These are phyloP conservation scores for Fagopyrum esculentum DNA, from an alignment of 148 eudicot species.

Conservation along the genomic window DNA sequence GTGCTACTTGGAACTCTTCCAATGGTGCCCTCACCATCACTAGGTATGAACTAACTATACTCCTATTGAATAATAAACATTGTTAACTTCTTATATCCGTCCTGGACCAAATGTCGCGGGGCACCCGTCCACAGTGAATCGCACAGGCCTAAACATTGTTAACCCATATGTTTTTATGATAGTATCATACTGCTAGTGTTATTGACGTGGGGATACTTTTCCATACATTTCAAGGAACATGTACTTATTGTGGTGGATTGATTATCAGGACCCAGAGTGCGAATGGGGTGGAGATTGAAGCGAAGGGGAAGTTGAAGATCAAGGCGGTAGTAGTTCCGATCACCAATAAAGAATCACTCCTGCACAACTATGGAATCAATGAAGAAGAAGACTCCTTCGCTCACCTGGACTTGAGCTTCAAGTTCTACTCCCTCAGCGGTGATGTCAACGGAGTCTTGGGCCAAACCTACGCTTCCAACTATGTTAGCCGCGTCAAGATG, in stretches of 20 bases:
- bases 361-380: slow-evolving; percentile 10
- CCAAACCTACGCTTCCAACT: slow-evolving; percentile 5
- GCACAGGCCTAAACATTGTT: no score
- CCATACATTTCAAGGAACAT: no score
- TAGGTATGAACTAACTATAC: background rate
- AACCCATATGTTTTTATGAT: no score
- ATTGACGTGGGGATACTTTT: no score
- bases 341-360: slow-evolving; percentile 3
- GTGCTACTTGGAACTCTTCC: slow-evolving; percentile 18
- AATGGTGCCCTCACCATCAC: slow-evolving; percentile 8
- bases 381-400: background rate
- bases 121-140: no score
- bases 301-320: slow-evolving; percentile 12
- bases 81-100: no score
- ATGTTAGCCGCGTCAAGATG: slow-evolving; percentile 13
- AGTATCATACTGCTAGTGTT: no score
- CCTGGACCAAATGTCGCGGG: no score
- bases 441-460: slow-evolving; percentile 9
- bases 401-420: slow-evolving; percentile 11
- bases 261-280: background rate
- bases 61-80: no score
- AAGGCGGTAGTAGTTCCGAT: slow-evolving; percentile 11
- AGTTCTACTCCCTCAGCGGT: slow-evolving; percentile 5
- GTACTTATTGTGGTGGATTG: no score
- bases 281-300: slow-evolving; percentile 7